Evolutionary conservation across 2,329 filamentous ascomycete species (phyloP), one percentile per base, ranked within the genome.

Genomic region (Helotiales sp.): DNA sequence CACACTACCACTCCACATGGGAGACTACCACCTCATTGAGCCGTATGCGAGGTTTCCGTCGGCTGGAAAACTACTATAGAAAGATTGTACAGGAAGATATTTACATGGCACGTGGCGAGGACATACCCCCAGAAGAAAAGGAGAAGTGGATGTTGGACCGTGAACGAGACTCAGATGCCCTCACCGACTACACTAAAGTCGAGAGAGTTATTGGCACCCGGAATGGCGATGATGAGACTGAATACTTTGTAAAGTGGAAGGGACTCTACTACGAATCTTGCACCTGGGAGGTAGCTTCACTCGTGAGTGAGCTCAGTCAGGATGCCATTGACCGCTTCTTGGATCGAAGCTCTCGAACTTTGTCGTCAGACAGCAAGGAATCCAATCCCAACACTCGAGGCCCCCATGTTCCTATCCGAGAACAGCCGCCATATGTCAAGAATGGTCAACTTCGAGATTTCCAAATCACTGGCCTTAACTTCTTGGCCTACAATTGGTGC

Each of bases 161-260:
- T 51, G 95, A 99, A 75, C 86, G 92, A 58, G 90, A 95, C 63
- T 85, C 92, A 58, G 93, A 98, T 72, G 89, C 91, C 2, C 83
- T 96, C 52, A 88, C 90, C 62, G 93, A 98, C 69, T 96, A 91
- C 74, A 95, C 90, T 62, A 88, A 95, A 66, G 92, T 97, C 30
- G 95, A 99, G 73, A 86, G 95, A 67, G 88, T 99, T 58, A 96
- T 99, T 67, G 90, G 90, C 54, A 84, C 88, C 58, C 87, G 90
- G 62, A 85, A 91, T 57, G 89, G 88, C 24, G 91, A 95, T 13
- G 88, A 90, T 8, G 91, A 86, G 49, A 84, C 84, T 0, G 91
- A 98, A 72, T 99, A 99, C 73, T 91, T 87, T 63, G 89, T 98
- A 74, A 99, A 99, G 77, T 99, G 95, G 92, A 96, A 95, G 74